phyloP scores from a whole-genome alignment of 306 rosid genomes.

The Cicer yamashitae region DNA sequence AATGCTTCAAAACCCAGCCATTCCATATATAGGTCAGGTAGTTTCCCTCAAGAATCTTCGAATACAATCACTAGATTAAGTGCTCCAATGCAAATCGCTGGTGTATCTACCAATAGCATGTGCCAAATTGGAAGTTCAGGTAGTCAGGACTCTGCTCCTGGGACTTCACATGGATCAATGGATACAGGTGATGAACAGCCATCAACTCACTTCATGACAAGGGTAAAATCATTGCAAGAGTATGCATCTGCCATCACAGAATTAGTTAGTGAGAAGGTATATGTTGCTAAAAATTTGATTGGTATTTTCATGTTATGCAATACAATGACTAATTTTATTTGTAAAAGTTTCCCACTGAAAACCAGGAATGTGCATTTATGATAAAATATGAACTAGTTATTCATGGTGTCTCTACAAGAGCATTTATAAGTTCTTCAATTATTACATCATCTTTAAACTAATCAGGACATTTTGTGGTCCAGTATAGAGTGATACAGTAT shows the following conservation, averaged over 20 bases:
- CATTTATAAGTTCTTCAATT: slow-evolving; percentile 6
- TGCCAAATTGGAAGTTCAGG: slow-evolving; percentile 80
- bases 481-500: slow-evolving; percentile 16
- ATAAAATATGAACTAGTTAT: slow-evolving; percentile 6
- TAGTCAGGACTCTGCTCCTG: slow-evolving; percentile 90
- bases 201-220: slow-evolving; percentile 74
- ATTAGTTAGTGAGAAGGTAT: slow-evolving; percentile 83
- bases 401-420: slow-evolving; percentile 12
- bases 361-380: slow-evolving; percentile 22
- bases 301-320: not conserved
- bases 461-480: slow-evolving; percentile 21
- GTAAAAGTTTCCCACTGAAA: not conserved
- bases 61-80: slow-evolving; percentile 55
- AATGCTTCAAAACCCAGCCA: slow-evolving; percentile 66
- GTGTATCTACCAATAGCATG: slow-evolving; percentile 56
- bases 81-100: slow-evolving; percentile 84
- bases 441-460: slow-evolving; percentile 29
- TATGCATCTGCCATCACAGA: slow-evolving; percentile 81
- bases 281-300: slow-evolving; percentile 29
- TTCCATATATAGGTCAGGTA: slow-evolving; percentile 61
- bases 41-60: slow-evolving; percentile 59
- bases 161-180: slow-evolving; percentile 83
- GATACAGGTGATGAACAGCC: slow-evolving; percentile 89
- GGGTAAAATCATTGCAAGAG: slow-evolving; percentile 83
- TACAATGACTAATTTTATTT: slow-evolving; percentile 16